Base-by-base conservation (phyloP, 306 rosid species). In the Malus sieversii region DNA sequence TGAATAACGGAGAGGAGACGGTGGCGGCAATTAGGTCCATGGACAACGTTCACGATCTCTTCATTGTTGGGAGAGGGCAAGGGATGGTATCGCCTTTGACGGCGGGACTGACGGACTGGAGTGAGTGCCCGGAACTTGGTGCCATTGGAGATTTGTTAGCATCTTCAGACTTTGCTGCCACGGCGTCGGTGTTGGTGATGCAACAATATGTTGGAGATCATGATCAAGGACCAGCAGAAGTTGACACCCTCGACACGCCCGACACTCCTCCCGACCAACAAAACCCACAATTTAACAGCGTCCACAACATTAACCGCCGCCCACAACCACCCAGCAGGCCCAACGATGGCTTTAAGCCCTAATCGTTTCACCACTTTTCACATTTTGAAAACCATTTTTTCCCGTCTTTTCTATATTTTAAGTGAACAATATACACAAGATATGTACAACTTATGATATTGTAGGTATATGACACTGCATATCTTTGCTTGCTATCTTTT, bases 31-130 rank as follows among this genome's bases (percentile, higher is more conserved):
- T 95, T 70, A 84, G 97, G 67, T 46, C 90, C 19, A 86, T 92
- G 85, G 88, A 89, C 58, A 90, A 76, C 14, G 75, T 77, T 11
- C 96, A 95, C 74, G 96, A 95, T 62, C 76, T 95, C 42, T 90
- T 89, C 62, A 87, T 95, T 57, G 97, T 92, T 7, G 98, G 99
- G 11, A 89, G 99, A 85, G 97, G 99, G 4, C 93, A 89, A 72
- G 93, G 97, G 18, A 75, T 81, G 68, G 68, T 84, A 46, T 87
- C 99, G 18, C 96, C 96, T 0, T 78, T 95, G 32, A 95, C 93
- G 4, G 99, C 97, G 4, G 99, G 99, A 46, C 44, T 95, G 7
- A 90, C 97, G 0, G 99, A 95, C 71, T 92, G 99, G 99, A 95
- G 99, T 45, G 99, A 92, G 77, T 95, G 97, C 57, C 97, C 96